Conservation (phyloP, 371 early-diverging fungal species). For the Cokeromyces recurvatus region DNA sequence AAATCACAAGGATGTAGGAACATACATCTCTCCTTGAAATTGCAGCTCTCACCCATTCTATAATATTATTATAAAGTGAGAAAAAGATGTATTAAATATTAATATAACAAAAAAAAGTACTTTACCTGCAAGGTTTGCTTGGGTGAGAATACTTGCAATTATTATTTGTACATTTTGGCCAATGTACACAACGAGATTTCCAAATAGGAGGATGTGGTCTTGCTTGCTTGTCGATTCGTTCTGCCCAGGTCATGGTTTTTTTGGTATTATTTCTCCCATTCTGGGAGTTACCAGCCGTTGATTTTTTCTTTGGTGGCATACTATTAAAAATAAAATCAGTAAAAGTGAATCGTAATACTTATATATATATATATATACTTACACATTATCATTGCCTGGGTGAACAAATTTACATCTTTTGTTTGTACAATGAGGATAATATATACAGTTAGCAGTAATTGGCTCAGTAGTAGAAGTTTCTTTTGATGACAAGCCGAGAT, state of each 20-base stretch:
- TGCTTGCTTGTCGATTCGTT: slow-evolving; percentile 35
- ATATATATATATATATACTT: slow-evolving; percentile 7
- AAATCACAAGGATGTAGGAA: slow-evolving; percentile 48
- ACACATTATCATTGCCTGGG: slow-evolving; percentile 46
- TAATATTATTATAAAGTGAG: too few relatives aligned
- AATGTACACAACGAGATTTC: slow-evolving; percentile 51
- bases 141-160: slow-evolving; percentile 59
- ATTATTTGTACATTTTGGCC: slow-evolving; percentile 60
- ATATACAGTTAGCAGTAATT: slow-evolving; percentile 31
- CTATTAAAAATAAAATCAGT: background rate
- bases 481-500: too few relatives aligned
- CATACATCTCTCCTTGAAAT: slow-evolving; percentile 40
- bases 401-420: slow-evolving; percentile 54
- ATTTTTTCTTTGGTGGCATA: background rate
- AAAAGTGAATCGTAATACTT: too few relatives aligned
- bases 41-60: slow-evolving; percentile 48
- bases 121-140: slow-evolving; percentile 46
- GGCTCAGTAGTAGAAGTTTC: too few relatives aligned
- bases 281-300: background rate
- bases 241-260: slow-evolving; percentile 24
- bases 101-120: too few relatives aligned
- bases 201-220: slow-evolving; percentile 31
- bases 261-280: slow-evolving; percentile 1
- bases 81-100: too few relatives aligned
- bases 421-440: slow-evolving; percentile 57